Percentiles rank a stretch among this genome's conserved stretches.
Evolutionary conservation across 352 stramenopile genomes (phyloP).

Genomic region (Globisporangium acanthophoron): DNA sequence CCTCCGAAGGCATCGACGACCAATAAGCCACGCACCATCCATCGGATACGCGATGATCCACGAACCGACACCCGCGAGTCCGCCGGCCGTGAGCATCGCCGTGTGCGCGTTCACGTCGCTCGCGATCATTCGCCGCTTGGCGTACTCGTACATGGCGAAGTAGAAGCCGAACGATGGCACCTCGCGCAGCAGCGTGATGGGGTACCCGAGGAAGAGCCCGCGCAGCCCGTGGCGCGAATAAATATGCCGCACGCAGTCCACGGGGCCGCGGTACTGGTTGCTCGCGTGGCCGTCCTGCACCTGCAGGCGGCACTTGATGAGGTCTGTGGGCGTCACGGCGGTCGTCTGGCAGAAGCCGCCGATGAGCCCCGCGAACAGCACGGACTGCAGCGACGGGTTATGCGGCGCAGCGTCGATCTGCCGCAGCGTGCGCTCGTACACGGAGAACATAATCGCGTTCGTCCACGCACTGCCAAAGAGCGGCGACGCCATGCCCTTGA

Average conservation of each 20-base stretch:
- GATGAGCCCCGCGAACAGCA: conserved; percentile 62
- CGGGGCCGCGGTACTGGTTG: conserved; percentile 55
- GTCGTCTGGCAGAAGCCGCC: conserved; percentile 77
- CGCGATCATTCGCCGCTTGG: conserved; percentile 68
- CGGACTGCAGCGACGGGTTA: conserved; percentile 51
- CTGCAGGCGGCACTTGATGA: conserved; percentile 84
- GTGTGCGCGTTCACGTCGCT: conserved; percentile 46
- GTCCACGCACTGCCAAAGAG: conserved; percentile 78
- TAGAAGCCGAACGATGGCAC: conserved; percentile 83
- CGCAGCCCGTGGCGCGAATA: conserved; percentile 46
- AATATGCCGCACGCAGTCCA: conserved; percentile 77
- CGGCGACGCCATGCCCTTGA: conserved; percentile 81
- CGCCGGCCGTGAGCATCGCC: conserved; percentile 79
- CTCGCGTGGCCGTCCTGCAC: conserved; percentile 61
- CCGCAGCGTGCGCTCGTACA: conserved; percentile 68
- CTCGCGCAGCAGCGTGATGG: conserved; percentile 67
- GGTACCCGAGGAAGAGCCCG: conserved; percentile 72
- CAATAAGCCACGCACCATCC: conserved; percentile 41
- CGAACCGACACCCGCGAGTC: conserved; percentile 65
- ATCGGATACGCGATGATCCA: conserved; percentile 82
- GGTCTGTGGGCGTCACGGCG: conserved; percentile 65
- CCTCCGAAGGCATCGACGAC: not conserved
- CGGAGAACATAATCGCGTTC: conserved; percentile 86
- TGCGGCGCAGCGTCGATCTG: conserved; percentile 50
- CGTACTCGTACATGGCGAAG: conserved; percentile 78